A percentile compares a stretch with the other conserved stretches of the same genome.
Conservation (phyloP, 129 eudicot species). For the Deinandra increscens region DNA sequence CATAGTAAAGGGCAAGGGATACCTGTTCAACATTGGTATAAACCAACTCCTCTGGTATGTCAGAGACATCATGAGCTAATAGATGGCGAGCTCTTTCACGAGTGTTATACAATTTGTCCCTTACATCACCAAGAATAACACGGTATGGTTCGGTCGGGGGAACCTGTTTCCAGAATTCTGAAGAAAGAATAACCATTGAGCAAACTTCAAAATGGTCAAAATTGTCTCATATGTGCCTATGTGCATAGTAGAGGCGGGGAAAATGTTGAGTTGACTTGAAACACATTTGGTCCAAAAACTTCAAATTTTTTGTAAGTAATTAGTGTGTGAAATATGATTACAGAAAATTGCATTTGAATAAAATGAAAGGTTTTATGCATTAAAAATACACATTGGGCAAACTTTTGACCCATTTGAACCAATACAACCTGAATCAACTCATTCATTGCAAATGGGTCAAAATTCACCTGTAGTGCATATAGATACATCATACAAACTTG, state of each 20-base stretch:
- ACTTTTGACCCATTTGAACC: not conserved
- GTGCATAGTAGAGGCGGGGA: not conserved
- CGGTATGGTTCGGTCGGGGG: conserved; percentile 95
- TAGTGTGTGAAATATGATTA: not conserved
- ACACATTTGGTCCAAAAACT: not conserved
- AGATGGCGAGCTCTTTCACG: conserved; percentile 95
- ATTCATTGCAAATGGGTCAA: not conserved
- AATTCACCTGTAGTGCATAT: not conserved
- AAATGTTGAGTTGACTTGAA: not conserved
- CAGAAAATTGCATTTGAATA: not conserved
- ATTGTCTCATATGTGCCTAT: not conserved
- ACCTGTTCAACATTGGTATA: conserved; percentile 87
- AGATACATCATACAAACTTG: too few relatives aligned
- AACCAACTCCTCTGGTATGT: conserved; percentile 82
- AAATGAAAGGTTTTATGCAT: not conserved
- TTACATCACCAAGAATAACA: conserved; percentile 92
- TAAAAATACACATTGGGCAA: not conserved
- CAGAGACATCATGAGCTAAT: conserved; percentile 71
- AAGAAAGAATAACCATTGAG: conserved; percentile 18
- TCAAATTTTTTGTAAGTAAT: not conserved
- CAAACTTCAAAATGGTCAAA: not conserved
- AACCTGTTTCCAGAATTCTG: conserved; percentile 96
- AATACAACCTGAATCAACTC: not conserved
- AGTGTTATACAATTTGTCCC: conserved; percentile 86
- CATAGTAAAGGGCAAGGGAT: not conserved